Conservation (phyloP, 108 stramenopile genomes). For the Cyclotella atomus region DNA sequence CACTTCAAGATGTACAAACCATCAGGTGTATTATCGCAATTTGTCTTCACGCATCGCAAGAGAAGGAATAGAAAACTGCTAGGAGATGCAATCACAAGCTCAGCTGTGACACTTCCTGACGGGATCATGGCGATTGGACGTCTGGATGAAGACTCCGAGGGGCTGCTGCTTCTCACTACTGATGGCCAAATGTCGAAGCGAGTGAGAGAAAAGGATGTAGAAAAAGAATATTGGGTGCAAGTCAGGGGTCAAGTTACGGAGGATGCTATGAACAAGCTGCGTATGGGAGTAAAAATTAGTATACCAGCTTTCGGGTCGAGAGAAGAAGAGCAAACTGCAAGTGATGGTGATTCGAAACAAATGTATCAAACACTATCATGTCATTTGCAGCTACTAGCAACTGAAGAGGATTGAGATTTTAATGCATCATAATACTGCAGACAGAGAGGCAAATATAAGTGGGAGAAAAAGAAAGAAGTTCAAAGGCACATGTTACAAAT, state of each 20-base stretch:
- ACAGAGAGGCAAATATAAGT: background rate
- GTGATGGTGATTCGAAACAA: background rate
- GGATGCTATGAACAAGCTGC: constrained; percentile 50
- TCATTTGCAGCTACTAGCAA: constrained; percentile 12
- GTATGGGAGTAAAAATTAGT: constrained; percentile 45
- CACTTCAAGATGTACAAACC: constrained; percentile 48
- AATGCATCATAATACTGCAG: background rate
- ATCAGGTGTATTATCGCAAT: constrained; percentile 27
- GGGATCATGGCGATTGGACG: constrained; percentile 61
- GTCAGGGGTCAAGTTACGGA: constrained; percentile 59
- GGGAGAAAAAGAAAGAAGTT: constrained; percentile 12
- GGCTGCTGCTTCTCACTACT: constrained; percentile 76
- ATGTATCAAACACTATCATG: constrained; percentile 23
- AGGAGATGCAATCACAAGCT: constrained; percentile 13
- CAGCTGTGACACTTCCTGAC: background rate
- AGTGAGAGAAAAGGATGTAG: constrained; percentile 20
- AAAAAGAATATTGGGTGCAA: constrained; percentile 62
- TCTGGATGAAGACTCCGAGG: constrained; percentile 75
- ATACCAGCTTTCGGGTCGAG: background rate
- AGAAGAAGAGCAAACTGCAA: background rate
- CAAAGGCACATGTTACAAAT: constrained; percentile 25
- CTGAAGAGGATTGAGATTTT: background rate
- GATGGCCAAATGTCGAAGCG: constrained; percentile 62
- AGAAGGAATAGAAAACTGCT: constrained; percentile 23
- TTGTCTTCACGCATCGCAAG: constrained; percentile 31